Base-by-base conservation (phyloP, 768 basidiomycete genomes). In the Myochromella boudieri region DNA sequence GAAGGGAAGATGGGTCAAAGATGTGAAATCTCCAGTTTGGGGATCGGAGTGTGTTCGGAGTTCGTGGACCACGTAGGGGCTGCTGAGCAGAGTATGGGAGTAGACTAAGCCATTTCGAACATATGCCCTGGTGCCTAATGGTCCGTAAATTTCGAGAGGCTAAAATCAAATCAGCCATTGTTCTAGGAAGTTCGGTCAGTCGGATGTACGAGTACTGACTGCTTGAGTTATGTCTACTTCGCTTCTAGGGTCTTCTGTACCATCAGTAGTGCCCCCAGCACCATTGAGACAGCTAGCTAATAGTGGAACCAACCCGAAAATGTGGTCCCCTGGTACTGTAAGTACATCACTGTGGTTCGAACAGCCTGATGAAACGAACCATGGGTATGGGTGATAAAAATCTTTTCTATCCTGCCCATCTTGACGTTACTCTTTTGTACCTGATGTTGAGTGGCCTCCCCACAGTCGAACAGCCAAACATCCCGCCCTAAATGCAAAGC, bases 311-410 rank as follows among this genome's bases (percentile, higher is more conserved):
- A 91, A 59, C 6, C 89, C 91, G 60, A 88, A 87, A 20, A 91
- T 86, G 61, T 92, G 88, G 64, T 91, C 87, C 3, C 89, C 89
- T 91, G 58, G n/a, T 51, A 27, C 25, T 20, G 26, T 20, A 53
- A 46, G 49, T 7, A 21, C 33, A 56, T 25, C 33, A 47, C 6
- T 48, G 43, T 28, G 15, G 44, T 15, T 27, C 24, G 20, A 32
- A 2, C 15, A 4, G 24, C 20, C 37, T 31, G 6, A 32, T 17
- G 17, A 15, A 28, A 29, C 69, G 26, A 46, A 89, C 91, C 91
- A 67, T 94, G 92, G 0, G 87, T 87, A 66, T 95, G 92, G 1
- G 92, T 93, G 49, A 94, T 82, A 62, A 93, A 92, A 21, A 95
- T 80, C 63, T 91, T 91, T 49, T 78, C 75, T 38, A 93, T 84